Base-by-base conservation (phyloP, 495 filamentous ascomycete species). In the Aspergillus biplanus region DNA sequence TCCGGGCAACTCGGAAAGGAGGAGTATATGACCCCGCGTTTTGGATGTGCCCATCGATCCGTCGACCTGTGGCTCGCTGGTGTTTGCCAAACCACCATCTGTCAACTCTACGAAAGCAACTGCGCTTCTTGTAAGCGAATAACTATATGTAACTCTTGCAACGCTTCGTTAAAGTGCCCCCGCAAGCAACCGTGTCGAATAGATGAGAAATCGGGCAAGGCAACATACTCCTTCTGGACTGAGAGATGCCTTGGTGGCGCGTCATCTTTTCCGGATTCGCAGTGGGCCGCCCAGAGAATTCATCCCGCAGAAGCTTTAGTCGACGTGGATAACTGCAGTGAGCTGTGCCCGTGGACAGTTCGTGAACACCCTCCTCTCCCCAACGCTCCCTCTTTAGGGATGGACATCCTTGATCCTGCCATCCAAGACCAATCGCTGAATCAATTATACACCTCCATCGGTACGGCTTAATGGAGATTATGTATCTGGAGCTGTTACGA, bases 61-160 rank as follows among this genome's bases (percentile, higher is more conserved):
- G 70, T 80, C 50, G 79, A 82, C 61, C 62, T 80, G 32, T 82
- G 79, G 79, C 59, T 82, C 16, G 75, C 77, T 3, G 75, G 77
- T 31, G 76, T 80, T 27, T 76, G 79, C 53, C 78, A 82, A 59
- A 74, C 73, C 15, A 76, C 73, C 3, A 67, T 80, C 47, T 82
- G 79, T 37, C 75, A 73, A 12, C 64, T 76, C 7, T 72, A 76
- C 50, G 76, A 80, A 59, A 71, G 68, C 7, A 67, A 68, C 54
- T 82, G 79, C 50, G 54, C 67, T 11, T 76, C 77, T 0, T 82
- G 79, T 64, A 67, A 69, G 42, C 75, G 75, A 16, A 80, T 80
- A 27, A 72, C 75, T 0, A 69, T 76, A 31, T 82, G 79, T 70
- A 71, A 72, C 56, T 70, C 70, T 1, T 82, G 79, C 59, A 70